A percentile compares a stretch with the other conserved stretches of the same genome.
Conservation (phyloP, 2,329 filamentous ascomycete species). For the Pseudogymnoascus sp. region DNA sequence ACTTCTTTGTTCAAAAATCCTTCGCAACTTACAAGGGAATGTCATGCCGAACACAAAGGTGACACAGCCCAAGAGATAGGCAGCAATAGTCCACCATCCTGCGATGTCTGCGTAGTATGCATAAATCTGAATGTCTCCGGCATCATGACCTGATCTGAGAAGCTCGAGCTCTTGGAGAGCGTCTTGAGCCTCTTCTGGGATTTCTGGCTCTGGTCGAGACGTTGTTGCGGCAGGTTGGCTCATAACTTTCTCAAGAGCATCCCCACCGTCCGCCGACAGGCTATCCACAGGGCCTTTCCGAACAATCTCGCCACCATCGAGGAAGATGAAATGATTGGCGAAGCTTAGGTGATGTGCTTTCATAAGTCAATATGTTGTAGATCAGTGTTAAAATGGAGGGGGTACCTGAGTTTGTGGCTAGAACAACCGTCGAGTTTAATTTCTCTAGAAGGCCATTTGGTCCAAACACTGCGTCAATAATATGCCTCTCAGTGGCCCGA, state of each 20-base stretch:
- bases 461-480: conserved; percentile 15
- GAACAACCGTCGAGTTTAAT: conserved; percentile 28
- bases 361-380: background rate
- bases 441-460: conserved; percentile 10
- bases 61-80: conserved; percentile 19
- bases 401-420: conserved; percentile 26
- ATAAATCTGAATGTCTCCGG: conserved; percentile 16
- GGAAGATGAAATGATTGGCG: conserved; percentile 13
- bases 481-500: conserved; percentile 13
- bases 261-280: background rate
- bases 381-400: background rate
- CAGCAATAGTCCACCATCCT: conserved; percentile 13
- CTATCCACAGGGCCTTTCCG: background rate
- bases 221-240: background rate
- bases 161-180: background rate
- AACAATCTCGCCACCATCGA: background rate
- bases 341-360: conserved; percentile 13
- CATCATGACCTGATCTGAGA: conserved; percentile 1
- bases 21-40: conserved; percentile 16
- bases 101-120: conserved; percentile 17
- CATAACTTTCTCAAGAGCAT: background rate
- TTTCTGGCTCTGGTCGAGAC: background rate
- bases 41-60: conserved; percentile 20
- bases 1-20: background rate
- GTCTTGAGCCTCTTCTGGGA: background rate